Evolutionary conservation across 2,329 filamentous ascomycete genomes (phyloP).

Genomic region (Aspergillus novoparasiticus): DNA sequence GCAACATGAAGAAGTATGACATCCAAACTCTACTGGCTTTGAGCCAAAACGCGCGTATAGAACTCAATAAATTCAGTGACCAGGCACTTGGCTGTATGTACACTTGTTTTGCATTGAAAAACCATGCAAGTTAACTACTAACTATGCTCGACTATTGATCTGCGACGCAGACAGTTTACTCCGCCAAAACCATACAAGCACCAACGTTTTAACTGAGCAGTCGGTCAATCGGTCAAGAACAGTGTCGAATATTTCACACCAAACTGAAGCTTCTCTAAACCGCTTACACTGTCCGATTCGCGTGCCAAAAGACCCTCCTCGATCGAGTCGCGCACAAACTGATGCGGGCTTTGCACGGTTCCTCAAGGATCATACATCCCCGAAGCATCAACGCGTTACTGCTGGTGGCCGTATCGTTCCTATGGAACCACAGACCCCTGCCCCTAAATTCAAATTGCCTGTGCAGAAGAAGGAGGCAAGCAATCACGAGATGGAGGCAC

Average conservation of each 20-base stretch:
- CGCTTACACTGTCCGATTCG: conserved; percentile 27
- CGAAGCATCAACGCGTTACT: conserved; percentile 53
- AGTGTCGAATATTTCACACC: conserved; percentile 24
- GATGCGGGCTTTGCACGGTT: conserved; percentile 50
- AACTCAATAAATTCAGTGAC: conserved; percentile 29
- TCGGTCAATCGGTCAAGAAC: conserved; percentile 28
- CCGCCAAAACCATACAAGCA: conserved; percentile 22
- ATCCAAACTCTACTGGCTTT: conserved; percentile 41
- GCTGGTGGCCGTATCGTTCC: conserved; percentile 53
- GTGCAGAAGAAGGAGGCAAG: conserved; percentile 17
- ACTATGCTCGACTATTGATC: neutral
- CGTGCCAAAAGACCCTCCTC: conserved; percentile 38
- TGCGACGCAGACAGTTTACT: conserved; percentile 26
- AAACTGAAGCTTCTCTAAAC: conserved; percentile 19
- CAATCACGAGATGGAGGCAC: neutral
- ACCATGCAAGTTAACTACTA: neutral
- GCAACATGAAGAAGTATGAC: conserved; percentile 39
- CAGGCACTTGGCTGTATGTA: conserved; percentile 36
- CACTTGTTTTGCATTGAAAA: neutral
- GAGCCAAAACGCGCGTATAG: conserved; percentile 29
- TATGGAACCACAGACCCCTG: conserved; percentile 40
- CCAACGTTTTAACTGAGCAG: conserved; percentile 29
- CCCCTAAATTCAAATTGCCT: conserved; percentile 40
- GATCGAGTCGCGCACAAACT: conserved; percentile 33
- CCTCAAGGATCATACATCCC: conserved; percentile 50